Conservation (phyloP, 345 rosid genomes). For the Eutrema heterophyllum region DNA sequence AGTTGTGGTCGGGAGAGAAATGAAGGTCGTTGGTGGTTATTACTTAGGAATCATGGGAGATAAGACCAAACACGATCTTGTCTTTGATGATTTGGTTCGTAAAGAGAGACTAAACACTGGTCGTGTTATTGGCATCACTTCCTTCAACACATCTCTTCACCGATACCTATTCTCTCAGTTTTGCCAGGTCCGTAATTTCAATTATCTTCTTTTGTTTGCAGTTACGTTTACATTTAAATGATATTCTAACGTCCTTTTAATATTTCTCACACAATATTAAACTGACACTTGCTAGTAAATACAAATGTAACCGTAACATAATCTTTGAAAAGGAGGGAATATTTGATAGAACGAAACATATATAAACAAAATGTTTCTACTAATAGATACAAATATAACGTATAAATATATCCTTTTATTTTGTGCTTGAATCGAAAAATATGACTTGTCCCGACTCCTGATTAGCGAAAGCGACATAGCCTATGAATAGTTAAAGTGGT, state of each 20-base stretch:
- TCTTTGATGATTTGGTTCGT: slow-evolving; percentile 30
- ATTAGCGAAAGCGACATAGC: not conserved
- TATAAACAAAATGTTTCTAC: not conserved
- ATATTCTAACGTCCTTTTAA: too few relatives aligned
- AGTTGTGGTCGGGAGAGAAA: slow-evolving; percentile 55
- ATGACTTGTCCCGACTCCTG: not conserved
- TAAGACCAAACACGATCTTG: slow-evolving; percentile 19
- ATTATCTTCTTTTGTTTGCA: not conserved
- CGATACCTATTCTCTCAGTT: slow-evolving; percentile 38
- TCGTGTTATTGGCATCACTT: slow-evolving; percentile 41
- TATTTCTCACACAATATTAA: too few relatives aligned
- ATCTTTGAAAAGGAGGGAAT: not conserved
- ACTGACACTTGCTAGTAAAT: too few relatives aligned
- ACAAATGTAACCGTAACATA: too few relatives aligned
- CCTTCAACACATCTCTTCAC: slow-evolving; percentile 39
- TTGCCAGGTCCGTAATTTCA: slow-evolving; percentile 43
- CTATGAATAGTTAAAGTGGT: not conserved
- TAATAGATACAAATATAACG: not conserved
- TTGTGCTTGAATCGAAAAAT: not conserved
- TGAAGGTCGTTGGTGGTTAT: slow-evolving; percentile 52
- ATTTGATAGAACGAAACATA: not conserved
- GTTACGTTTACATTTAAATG: not conserved
- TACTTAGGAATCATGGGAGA: slow-evolving; percentile 65
- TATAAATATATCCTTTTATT: not conserved
- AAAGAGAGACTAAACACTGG: slow-evolving; percentile 21